A percentile compares a stretch with the other conserved stretches of the same genome.
Evolutionary conservation across 495 filamentous ascomycete species (phyloP).

Genomic region (Cladorrhinum samala): DNA sequence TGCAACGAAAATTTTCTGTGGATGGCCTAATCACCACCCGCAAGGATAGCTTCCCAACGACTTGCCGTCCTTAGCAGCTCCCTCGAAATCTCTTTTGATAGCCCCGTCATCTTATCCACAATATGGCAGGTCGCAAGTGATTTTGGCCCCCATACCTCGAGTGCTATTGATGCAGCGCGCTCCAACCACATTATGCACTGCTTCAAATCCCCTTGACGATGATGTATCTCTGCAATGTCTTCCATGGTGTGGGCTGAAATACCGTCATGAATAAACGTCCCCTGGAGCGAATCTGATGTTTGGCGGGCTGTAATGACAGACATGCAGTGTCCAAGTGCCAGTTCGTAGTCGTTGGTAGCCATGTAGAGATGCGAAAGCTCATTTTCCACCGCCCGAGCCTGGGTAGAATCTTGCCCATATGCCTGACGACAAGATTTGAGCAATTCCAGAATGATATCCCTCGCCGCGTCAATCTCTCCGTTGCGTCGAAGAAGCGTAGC

Average conservation of each 20-base stretch:
- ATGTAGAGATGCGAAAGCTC: slow-evolving; percentile 30
- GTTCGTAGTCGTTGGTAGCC: slow-evolving; percentile 19
- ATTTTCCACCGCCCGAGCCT: slow-evolving; percentile 23
- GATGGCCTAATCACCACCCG: too few relatives aligned
- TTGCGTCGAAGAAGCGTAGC: slow-evolving; percentile 29
- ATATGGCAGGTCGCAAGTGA: slow-evolving; percentile 24
- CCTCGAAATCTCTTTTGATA: slow-evolving; percentile 22
- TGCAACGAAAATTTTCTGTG: too few relatives aligned
- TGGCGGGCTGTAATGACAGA: slow-evolving; percentile 20
- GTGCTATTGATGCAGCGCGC: slow-evolving; percentile 21
- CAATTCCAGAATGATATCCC: slow-evolving; percentile 25
- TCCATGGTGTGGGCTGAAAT: slow-evolving; percentile 30
- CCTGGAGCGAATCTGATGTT: background rate
- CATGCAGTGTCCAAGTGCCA: slow-evolving; percentile 26
- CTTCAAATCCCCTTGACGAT: slow-evolving; percentile 23
- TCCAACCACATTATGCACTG: slow-evolving; percentile 25
- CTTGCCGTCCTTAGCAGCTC: slow-evolving; percentile 23
- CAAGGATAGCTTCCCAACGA: slow-evolving; percentile 23
- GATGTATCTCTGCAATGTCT: slow-evolving; percentile 29
- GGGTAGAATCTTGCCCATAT: slow-evolving; percentile 23
- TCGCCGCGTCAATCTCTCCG: slow-evolving; percentile 24
- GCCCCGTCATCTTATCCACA: slow-evolving; percentile 26
- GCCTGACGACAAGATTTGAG: slow-evolving; percentile 20
- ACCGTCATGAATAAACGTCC: slow-evolving; percentile 22
- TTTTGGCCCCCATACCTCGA: slow-evolving; percentile 24